Percentiles rank a stretch among this genome's conserved stretches.
Conservation (phyloP, 2,329 filamentous ascomycete genomes). For the Ambrosiella xylebori region DNA sequence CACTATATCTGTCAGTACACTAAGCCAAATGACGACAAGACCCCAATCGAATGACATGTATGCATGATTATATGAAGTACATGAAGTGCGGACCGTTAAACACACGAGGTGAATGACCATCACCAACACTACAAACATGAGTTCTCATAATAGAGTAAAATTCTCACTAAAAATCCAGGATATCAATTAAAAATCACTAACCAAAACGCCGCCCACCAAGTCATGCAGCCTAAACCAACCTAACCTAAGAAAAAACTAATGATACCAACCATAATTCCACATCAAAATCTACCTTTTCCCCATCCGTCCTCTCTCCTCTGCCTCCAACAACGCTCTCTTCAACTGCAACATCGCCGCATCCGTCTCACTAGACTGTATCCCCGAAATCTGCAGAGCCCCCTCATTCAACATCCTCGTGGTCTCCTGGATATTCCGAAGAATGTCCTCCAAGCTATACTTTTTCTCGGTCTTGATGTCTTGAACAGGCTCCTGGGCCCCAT, state of each 20-base stretch:
- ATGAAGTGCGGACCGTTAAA: too few relatives aligned
- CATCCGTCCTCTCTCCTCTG: neutral
- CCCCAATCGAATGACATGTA: too few relatives aligned
- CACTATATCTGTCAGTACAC: too few relatives aligned
- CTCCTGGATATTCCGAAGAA: neutral
- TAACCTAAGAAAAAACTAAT: neutral
- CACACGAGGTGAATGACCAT: too few relatives aligned
- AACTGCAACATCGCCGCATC: constrained; percentile 1
- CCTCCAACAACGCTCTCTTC: constrained; percentile 3
- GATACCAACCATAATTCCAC: neutral
- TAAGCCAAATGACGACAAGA: too few relatives aligned
- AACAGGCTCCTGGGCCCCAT: neutral
- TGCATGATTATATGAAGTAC: too few relatives aligned
- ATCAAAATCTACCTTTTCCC: neutral
- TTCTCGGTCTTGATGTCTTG: neutral
- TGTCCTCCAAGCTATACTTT: neutral
- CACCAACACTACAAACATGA: neutral
- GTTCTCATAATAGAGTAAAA: neutral
- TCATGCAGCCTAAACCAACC: neutral
- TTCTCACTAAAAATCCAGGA: neutral
- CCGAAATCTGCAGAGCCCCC: neutral
- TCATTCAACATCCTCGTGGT: constrained; percentile 2
- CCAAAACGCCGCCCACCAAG: neutral
- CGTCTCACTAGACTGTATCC: neutral
- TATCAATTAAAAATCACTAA: neutral